Evolutionary conservation across 2,329 filamentous ascomycete genomes (phyloP).

Genomic region (Didymella lethalis): DNA sequence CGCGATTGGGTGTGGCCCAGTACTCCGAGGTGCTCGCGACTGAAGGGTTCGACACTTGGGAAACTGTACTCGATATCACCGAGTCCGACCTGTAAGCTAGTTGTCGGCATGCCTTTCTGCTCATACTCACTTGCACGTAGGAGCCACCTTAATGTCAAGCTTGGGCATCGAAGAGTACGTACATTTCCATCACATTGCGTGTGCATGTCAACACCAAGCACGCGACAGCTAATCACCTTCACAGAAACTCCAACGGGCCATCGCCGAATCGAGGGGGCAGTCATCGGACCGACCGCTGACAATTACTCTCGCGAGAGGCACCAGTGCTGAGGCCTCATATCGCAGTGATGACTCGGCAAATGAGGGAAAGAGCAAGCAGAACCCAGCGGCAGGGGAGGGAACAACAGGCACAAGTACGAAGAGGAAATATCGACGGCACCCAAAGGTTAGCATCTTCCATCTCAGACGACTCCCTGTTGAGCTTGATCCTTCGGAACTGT

Average conservation of each 20-base stretch:
- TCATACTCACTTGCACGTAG: conserved; percentile 51
- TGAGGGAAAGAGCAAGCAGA: conserved; percentile 58
- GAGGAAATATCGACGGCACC: conserved; percentile 79
- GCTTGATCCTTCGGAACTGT: not conserved
- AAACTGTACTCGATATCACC: conserved; percentile 82
- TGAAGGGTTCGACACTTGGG: conserved; percentile 86
- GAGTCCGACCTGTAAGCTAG: conserved; percentile 77
- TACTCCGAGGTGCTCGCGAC: conserved; percentile 76
- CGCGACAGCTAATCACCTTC: conserved; percentile 13
- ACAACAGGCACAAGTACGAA: conserved; percentile 58
- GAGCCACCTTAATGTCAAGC: conserved; percentile 77
- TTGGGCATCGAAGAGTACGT: conserved; percentile 80
- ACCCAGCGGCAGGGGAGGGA: conserved; percentile 29
- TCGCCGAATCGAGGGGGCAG: conserved; percentile 73
- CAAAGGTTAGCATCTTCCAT: conserved; percentile 64
- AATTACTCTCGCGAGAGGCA: conserved; percentile 54
- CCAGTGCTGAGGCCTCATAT: conserved; percentile 64
- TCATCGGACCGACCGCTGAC: conserved; percentile 49
- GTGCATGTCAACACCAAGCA: not conserved
- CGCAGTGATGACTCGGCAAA: conserved; percentile 61
- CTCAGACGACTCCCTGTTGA: not conserved
- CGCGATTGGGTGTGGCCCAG: conserved; percentile 79
- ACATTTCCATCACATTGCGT: not conserved
- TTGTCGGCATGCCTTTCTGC: not conserved
- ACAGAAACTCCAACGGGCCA: conserved; percentile 83